Percentiles rank a stretch among this genome's conserved stretches.
Evolutionary conservation across 2,329 filamentous ascomycete species (phyloP).

Genomic region (Boeremia lycopersici): DNA sequence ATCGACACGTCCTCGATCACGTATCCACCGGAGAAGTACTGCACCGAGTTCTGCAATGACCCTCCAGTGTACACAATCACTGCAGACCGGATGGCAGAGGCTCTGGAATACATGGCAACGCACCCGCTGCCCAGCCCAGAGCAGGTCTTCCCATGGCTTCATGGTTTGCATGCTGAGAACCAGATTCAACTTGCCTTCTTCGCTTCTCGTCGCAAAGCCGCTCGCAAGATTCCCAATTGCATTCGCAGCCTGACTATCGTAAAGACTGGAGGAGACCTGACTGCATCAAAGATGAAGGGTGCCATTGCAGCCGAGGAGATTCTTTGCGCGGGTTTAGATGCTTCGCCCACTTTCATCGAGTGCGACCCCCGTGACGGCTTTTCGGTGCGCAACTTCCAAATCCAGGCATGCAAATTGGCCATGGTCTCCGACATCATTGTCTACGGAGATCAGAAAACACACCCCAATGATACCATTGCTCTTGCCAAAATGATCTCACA

Average conservation of each 20-base stretch:
- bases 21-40: conserved; percentile 72
- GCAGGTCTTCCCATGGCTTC: conserved; percentile 94
- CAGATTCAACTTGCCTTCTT: conserved; percentile 91
- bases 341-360: conserved; percentile 71
- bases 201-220: conserved; percentile 72
- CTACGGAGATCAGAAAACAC: conserved; percentile 75
- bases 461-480: conserved; percentile 68
- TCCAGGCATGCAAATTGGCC: conserved; percentile 87
- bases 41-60: conserved; percentile 55
- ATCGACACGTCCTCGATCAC: conserved; percentile 71
- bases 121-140: conserved; percentile 84
- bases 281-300: conserved; percentile 78
- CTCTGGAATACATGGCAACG: conserved; percentile 75
- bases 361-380: conserved; percentile 89
- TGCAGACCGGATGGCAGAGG: conserved; percentile 69
- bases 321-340: conserved; percentile 58
- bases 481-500: conserved; percentile 68
- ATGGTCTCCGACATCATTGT: conserved; percentile 90
- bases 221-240: conserved; percentile 74
- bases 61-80: conserved; percentile 75
- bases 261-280: conserved; percentile 84
- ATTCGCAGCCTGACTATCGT: conserved; percentile 83
- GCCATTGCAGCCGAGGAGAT: conserved; percentile 84
- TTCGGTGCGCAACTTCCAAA: conserved; percentile 96
- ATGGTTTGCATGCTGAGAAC: conserved; percentile 89